phyloP scores from a whole-genome alignment of 805 yeast species.

The Saccharomycopsis schoenii region DNA sequence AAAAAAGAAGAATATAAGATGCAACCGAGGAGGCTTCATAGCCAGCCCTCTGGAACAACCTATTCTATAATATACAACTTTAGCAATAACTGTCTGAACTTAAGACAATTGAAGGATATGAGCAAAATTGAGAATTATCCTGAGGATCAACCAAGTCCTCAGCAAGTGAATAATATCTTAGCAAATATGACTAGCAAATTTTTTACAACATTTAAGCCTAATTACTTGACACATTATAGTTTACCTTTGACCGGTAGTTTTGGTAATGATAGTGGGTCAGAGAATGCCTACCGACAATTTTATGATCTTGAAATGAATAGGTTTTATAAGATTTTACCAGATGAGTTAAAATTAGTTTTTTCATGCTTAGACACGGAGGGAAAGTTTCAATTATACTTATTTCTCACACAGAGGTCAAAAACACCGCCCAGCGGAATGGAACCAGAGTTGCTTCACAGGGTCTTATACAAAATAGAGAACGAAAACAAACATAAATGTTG shows the following conservation, averaged over 20 bases:
- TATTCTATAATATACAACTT: not conserved
- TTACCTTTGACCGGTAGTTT: not conserved
- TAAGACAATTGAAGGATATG: not conserved
- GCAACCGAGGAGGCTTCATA: not conserved
- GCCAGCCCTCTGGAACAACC: not conserved
- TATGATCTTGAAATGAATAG: constrained; percentile 10
- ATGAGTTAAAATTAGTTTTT: constrained; percentile 7
- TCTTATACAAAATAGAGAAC: not conserved
- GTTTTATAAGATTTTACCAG: constrained; percentile 9
- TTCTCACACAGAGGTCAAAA: constrained; percentile 5
- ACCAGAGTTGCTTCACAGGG: constrained; percentile 3
- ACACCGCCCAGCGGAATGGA: constrained; percentile 10
- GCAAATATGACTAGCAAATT: not conserved
- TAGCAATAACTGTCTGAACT: too few species aligned
- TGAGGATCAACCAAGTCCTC: not conserved
- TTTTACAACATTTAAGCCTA: not conserved
- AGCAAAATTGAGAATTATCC: not conserved
- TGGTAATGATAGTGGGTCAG: not conserved
- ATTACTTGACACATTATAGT: not conserved
- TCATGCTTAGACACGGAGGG: constrained; percentile 4
- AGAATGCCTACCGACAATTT: constrained; percentile 4
- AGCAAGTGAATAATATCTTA: not conserved
- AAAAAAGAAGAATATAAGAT: not conserved
- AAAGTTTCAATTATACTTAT: constrained; percentile 9
- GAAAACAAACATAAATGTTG: not conserved